Evolutionary conservation across 2,329 filamentous ascomycete genomes (phyloP), one percentile per base, ranked within the genome.

Genomic region (Penicillium sumatraense): DNA sequence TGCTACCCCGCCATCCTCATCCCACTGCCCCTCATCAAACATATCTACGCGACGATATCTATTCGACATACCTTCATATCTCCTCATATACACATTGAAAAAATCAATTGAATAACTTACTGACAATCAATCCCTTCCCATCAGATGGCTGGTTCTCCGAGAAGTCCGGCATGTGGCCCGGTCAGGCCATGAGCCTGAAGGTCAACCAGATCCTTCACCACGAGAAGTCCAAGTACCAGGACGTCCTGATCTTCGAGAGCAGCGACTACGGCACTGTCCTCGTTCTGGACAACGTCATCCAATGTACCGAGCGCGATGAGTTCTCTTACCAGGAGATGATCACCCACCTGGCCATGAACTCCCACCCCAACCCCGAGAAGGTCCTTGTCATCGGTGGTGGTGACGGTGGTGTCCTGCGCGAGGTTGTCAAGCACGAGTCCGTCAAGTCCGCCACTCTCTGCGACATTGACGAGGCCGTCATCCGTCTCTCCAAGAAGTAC

Each of bases 261-360:
- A 96, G 89, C 82, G 87, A 98, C 84, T 90, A 98, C 78, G 95
- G 95, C 78, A 96, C 87, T 73, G 93, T 98, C 59, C 85, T 99
- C 56, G 93, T 99, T 61, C 87, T 99, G 67, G 95, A 99, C 85
- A 98, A 98, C 76, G 95, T 97, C 75, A 96, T 99, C 78, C 95
- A 99, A 81, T 92, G 88, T 86, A 98, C 95, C 67, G 95, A 99
- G 86, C 89, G 93, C 65, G 92, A 99, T 75, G 95, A 99, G 83
- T 99, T 98, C 84, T 91, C 93, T 69, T 96, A 96, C 87, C 95
- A 99, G 84, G 95, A 99, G 86, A 99, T 99, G 95, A 99, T 99
- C 80, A 93, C 93, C 68, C 92, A 99, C 81, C 85, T 99, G 66
- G 95, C 92, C 80, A 91, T 99, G 89, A 95, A 96, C 86, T 91